Base-by-base conservation (phyloP, 768 basidiomycete genomes). In the Termitomyces sp. region DNA sequence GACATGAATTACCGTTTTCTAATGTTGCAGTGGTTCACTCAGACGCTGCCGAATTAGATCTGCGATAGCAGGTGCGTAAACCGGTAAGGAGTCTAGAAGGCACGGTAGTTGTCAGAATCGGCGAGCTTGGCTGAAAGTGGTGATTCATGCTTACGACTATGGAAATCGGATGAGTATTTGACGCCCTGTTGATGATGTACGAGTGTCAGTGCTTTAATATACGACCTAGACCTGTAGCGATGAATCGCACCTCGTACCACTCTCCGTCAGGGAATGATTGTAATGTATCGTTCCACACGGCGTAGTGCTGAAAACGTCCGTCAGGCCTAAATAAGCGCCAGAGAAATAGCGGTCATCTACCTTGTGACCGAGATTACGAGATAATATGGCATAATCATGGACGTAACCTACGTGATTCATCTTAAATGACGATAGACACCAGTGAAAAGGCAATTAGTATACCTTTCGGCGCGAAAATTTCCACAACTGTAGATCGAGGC, bases 231-330 rank as follows among this genome's bases (percentile, higher is more conserved):
- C n/a, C n/a, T n/a, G n/a, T 15, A 32, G 21, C 19, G 21, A 22
- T 11, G 28, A 40, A 43, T 28, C 58, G 32, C 45, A 69, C 71
- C 51, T 70, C 52, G 48, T 71, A 69, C 53, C 64, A 68, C 42
- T 58, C 55, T 17, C 69, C 70, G 19, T 60, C 61, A 4, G 65
- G 55, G 47, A 65, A 72, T 3, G 71, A 71, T n/a, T 77, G 70
- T 59, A 69, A 75, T 65, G 81, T 80, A 65, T 86, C 81, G 58
- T 88, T 85, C 85, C 86, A 85, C 22, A 90, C 72, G 0, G 78
- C 84, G 57, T 83, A 87, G 65, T 90, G 81, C 61, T 72, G 12
- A 12, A 41, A 11, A n/a, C n/a, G 3, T 28, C n/a, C 8, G 17
- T 54, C 28, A 59, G 30, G 30, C 28, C 9, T 5, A 34, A 38